A percentile compares a stretch with the other conserved stretches of the same genome.
These are phyloP conservation scores for Logfia minima DNA, from an alignment of 129 eudicot genomes.

Conservation along the genomic window DNA sequence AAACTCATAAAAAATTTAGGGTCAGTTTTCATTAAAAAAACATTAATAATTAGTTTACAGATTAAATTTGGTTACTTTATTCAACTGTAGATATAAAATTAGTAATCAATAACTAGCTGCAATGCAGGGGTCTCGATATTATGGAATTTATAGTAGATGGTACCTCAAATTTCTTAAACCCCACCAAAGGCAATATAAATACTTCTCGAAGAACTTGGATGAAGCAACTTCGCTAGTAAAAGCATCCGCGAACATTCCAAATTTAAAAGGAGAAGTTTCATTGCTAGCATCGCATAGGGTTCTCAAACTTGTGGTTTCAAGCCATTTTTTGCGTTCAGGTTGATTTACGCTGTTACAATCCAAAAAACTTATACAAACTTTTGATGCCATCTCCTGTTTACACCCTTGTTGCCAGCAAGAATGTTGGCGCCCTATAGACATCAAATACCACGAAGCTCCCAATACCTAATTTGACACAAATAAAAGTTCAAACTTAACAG, in stretches of 20 bases:
- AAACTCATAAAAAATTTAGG: not conserved
- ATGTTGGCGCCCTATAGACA: constrained; percentile 82
- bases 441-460: constrained; percentile 90
- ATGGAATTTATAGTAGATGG: not conserved
- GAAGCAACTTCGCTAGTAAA: constrained; percentile 85
- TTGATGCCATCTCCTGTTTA: constrained; percentile 49
- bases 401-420: constrained; percentile 90
- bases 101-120: constrained; percentile 19
- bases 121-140: not conserved
- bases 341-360: constrained; percentile 57
- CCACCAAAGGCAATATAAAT: constrained; percentile 96
- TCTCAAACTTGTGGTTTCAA: constrained; percentile 58
- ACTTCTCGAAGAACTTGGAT: constrained; percentile 65
- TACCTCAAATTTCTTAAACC: constrained; percentile 91
- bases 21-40: not conserved
- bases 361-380: constrained; percentile 51
- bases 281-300: constrained; percentile 68
- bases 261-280: constrained; percentile 60
- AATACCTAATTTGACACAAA: constrained; percentile 47
- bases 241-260: constrained; percentile 97
- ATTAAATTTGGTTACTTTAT: too few relatives aligned
- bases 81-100: not conserved
- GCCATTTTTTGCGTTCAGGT: constrained; percentile 62
- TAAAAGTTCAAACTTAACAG: not conserved
- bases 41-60: too few relatives aligned